Base-by-base conservation (phyloP, 768 basidiomycete species). In the Mycena latifolia region DNA sequence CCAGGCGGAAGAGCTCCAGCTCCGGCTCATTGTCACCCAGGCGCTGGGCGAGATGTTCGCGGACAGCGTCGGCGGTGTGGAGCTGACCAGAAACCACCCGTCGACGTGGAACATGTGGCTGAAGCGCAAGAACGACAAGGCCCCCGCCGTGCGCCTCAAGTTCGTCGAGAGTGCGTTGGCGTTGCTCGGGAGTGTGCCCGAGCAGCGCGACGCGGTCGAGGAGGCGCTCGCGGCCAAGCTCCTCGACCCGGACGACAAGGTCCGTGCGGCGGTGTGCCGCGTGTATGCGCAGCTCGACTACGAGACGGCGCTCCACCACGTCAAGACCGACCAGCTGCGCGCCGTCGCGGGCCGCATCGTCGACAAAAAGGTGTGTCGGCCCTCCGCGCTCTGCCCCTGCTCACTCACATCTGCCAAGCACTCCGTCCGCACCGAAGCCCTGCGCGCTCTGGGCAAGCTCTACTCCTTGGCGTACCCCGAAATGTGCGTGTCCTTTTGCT, bases 1-100 rank as follows among this genome's bases (percentile, higher is more conserved):
- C 6, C 88, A 89, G 25, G 89, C 91, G 5, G 93, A 94, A 69
- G 87, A 92, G 39, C 73, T 89, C 2, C 82, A 85, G 31, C 81
- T 96, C 4, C 86, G 98, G 37, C 72, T 88, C 18, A 87, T 98
- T 68, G 93, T 92, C n/a, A 95, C 95, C 0, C 88, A 92, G 70
- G 91, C 89, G 0, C 84, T 99, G 1, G 98, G 96, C 0, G 89
- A 91, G 66, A 97, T 99, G 92, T 97, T 93, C 73, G 89, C 89
- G 0, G 92, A 93, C 61, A 90, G 88, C 76, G 85, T 84, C 12
- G 91, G 89, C 6, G 76, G 68, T 5, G 18, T 79, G 27, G 95
- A 97, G 73, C 82, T 97, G 37, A 86, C 90, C 47, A 87, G 80
- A 76, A 92, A 92, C 74, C 95, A 95, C 76, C 93, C 92, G 0